Conservation (phyloP, 129 eudicot genomes). For the Artemisia tridentata region DNA sequence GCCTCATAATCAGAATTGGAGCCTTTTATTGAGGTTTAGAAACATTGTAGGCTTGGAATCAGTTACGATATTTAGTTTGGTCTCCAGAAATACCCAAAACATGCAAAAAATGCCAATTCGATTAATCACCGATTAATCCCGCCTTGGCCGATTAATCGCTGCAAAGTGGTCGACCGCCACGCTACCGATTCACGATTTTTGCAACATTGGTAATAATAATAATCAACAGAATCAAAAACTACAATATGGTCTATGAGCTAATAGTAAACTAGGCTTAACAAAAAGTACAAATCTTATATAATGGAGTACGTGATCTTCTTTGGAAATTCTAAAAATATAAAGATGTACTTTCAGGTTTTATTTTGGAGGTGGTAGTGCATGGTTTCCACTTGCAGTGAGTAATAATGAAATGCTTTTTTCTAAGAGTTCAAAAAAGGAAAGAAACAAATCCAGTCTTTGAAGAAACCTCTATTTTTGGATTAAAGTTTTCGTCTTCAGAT, state of each 20-base stretch:
- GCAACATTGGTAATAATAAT: no score
- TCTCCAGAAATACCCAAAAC: no score
- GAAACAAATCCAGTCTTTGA: constrained; percentile 19
- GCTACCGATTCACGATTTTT: no score
- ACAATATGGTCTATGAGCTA: neutral
- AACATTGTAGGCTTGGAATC: no score
- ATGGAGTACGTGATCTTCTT: constrained; percentile 9
- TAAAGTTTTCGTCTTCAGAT: constrained; percentile 19
- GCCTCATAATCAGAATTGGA: no score
- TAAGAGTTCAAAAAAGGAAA: constrained; percentile 21
- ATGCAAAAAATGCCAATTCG: no score
- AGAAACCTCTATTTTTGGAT: constrained; percentile 28
- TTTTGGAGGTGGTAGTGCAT: neutral
- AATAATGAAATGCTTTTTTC: constrained; percentile 28
- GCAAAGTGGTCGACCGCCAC: no score
- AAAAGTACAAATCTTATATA: constrained; percentile 14
- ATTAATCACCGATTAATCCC: no score
- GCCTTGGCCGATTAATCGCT: no score
- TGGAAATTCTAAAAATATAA: neutral
- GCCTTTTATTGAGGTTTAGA: no score
- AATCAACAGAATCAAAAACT: no score
- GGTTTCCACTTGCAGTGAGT: constrained; percentile 25
- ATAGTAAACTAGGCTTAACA: neutral
- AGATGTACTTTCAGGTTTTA: constrained; percentile 5
- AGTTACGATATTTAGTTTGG: no score